Evolutionary conservation across 2,329 filamentous ascomycete genomes (phyloP).

Genomic region (Trichoderma sp.): DNA sequence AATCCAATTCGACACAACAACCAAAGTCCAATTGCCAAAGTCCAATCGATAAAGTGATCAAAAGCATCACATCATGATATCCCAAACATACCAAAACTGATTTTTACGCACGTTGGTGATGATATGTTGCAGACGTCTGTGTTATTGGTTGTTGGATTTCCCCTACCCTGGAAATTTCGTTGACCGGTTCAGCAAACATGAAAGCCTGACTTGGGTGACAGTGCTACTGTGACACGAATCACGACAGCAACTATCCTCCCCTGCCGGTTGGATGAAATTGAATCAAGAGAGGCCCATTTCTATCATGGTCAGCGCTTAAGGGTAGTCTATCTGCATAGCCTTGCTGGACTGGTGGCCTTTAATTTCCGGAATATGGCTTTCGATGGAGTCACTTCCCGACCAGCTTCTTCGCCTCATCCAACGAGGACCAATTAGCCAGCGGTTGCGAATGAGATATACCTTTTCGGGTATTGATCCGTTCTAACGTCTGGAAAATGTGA

Average conservation of each 20-base stretch:
- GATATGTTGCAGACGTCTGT: neutral
- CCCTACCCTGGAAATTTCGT: neutral
- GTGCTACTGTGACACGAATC: neutral
- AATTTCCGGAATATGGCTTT: neutral
- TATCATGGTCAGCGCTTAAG: neutral
- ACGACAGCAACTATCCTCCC: no score
- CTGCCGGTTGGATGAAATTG: neutral
- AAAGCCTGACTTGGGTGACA: neutral
- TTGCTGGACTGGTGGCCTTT: neutral
- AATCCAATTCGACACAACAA: neutral
- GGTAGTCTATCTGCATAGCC: no score
- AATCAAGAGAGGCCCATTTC: neutral
- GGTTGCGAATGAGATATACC: neutral
- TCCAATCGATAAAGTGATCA: neutral
- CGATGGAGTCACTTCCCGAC: neutral
- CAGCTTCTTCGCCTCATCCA: neutral
- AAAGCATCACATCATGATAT: neutral
- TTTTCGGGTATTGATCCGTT: neutral
- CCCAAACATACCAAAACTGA: neutral
- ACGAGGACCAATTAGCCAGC: neutral
- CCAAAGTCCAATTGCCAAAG: neutral
- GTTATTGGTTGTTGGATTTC: neutral
- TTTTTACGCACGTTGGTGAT: neutral
- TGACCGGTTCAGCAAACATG: neutral
- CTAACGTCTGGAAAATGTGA: neutral